Conservation (phyloP, 2,329 filamentous ascomycete species). For the Aspergillus sp. region DNA sequence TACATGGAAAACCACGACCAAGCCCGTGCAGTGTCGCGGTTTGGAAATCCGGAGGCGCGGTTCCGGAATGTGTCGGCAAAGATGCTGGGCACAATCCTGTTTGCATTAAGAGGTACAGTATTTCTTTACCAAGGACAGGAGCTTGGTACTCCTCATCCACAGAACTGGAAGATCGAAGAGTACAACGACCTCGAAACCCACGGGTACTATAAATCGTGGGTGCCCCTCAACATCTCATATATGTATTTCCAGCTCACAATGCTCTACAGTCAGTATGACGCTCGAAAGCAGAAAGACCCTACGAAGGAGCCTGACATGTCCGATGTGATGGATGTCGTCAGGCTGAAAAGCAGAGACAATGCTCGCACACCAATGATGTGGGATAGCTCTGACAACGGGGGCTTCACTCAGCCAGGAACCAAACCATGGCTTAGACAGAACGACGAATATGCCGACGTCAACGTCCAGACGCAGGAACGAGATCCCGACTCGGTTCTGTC, state of each 20-base stretch:
- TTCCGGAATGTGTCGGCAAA: slow-evolving; percentile 40
- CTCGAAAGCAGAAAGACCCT: slow-evolving; percentile 6
- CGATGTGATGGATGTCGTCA: slow-evolving; percentile 8
- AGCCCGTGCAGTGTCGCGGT: slow-evolving; percentile 46
- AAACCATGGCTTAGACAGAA: slow-evolving; percentile 59
- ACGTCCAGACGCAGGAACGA: slow-evolving; percentile 38
- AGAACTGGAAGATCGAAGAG: slow-evolving; percentile 39
- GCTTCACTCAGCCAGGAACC: slow-evolving; percentile 43
- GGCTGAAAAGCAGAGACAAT: slow-evolving; percentile 44
- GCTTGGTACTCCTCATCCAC: slow-evolving; percentile 48
- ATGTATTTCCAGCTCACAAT: background rate
- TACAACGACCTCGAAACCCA: slow-evolving; percentile 33
- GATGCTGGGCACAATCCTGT: slow-evolving; percentile 42
- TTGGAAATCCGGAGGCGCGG: slow-evolving; percentile 37
- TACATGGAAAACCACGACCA: slow-evolving; percentile 58
- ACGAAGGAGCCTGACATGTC: slow-evolving; percentile 9
- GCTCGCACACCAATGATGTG: slow-evolving; percentile 59
- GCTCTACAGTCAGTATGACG: slow-evolving; percentile 6
- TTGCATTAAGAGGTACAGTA: slow-evolving; percentile 42
- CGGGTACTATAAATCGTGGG: slow-evolving; percentile 37
- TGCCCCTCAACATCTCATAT: slow-evolving; percentile 45
- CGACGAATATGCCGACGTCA: slow-evolving; percentile 49
- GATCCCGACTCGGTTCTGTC: slow-evolving; percentile 40
- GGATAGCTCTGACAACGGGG: slow-evolving; percentile 46
- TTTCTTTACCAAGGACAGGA: slow-evolving; percentile 53